Percentiles rank a stretch among this genome's conserved stretches.
phyloP scores from a whole-genome alignment of 2,329 filamentous ascomycete genomes.

The Alternaria brassicae region DNA sequence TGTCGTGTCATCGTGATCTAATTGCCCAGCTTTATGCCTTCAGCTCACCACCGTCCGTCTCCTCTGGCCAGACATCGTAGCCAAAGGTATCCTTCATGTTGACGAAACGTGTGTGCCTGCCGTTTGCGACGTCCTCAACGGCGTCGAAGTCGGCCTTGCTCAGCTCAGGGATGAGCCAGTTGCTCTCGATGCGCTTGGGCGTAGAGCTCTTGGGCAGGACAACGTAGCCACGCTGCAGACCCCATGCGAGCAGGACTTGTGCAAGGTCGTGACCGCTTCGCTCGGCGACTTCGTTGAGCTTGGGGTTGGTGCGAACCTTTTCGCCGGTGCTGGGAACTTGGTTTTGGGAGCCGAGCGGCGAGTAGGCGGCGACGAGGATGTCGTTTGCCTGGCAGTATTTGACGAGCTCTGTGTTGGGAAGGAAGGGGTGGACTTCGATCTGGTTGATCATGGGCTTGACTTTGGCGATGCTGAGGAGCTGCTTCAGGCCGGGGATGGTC shows the following conservation, averaged over 20 bases:
- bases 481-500: slow-evolving; percentile 70
- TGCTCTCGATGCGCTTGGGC: slow-evolving; percentile 59
- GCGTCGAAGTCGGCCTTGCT: slow-evolving; percentile 62
- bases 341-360: slow-evolving; percentile 73
- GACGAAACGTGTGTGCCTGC: slow-evolving; percentile 73
- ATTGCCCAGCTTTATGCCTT: slow-evolving; percentile 25
- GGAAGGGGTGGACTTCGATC: slow-evolving; percentile 77
- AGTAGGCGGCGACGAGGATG: slow-evolving; percentile 70
- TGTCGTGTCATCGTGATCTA: slow-evolving; percentile 5
- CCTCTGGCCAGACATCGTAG: slow-evolving; percentile 66
- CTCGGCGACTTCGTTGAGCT: slow-evolving; percentile 69
- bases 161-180: slow-evolving; percentile 69
- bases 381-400: slow-evolving; percentile 65
- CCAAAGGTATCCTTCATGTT: slow-evolving; percentile 86
- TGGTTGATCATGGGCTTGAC: slow-evolving; percentile 76
- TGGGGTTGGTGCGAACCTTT: slow-evolving; percentile 71
- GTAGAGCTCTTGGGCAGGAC: slow-evolving; percentile 54
- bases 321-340: slow-evolving; percentile 73
- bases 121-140: slow-evolving; percentile 69
- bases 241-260: slow-evolving; percentile 85
- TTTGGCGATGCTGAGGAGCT: slow-evolving; percentile 69
- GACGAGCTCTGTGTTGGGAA: slow-evolving; percentile 67
- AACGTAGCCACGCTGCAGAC: slow-evolving; percentile 72
- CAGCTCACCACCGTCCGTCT: slow-evolving; percentile 40
- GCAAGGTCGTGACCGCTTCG: slow-evolving; percentile 78